These are phyloP conservation scores for Epichloe hybrida DNA, from an alignment of 2,329 filamentous ascomycete species.

Conservation along the genomic window DNA sequence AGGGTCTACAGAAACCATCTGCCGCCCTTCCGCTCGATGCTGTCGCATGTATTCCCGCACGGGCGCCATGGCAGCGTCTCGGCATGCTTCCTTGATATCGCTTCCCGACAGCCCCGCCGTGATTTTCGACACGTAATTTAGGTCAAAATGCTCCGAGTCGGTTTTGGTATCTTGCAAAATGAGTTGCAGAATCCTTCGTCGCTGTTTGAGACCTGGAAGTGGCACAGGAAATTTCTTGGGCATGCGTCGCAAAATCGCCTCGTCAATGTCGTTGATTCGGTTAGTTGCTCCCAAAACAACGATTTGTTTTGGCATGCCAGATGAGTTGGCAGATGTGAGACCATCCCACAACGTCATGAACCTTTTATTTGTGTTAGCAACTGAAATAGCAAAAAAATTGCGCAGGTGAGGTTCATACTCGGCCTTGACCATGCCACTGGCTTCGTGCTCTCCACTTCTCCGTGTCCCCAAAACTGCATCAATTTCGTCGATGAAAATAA, in stretches of 20 bases:
- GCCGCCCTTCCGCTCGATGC: slow-evolving; percentile 49
- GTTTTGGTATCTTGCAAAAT: slow-evolving; percentile 79
- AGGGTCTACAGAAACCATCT: slow-evolving; percentile 53
- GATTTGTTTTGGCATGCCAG: slow-evolving; percentile 70
- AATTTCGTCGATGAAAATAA: slow-evolving; percentile 98
- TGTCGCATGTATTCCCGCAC: slow-evolving; percentile 76
- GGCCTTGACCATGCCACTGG: slow-evolving; percentile 97
- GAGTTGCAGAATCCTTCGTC: slow-evolving; percentile 72
- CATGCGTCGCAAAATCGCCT: slow-evolving; percentile 94
- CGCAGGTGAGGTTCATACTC: slow-evolving; percentile 43
- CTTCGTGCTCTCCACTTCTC: slow-evolving; percentile 87
- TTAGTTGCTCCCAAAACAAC: slow-evolving; percentile 93
- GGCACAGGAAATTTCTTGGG: slow-evolving; percentile 94
- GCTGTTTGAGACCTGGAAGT: slow-evolving; percentile 66
- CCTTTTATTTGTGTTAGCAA: slow-evolving; percentile 24
- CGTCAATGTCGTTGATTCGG: slow-evolving; percentile 93
- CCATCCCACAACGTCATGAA: slow-evolving; percentile 99
- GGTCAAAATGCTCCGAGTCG: slow-evolving; percentile 60
- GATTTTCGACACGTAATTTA: slow-evolving; percentile 71
- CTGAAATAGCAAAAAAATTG: neutral
- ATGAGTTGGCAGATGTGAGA: slow-evolving; percentile 65
- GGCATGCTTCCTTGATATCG: slow-evolving; percentile 92
- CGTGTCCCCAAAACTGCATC: slow-evolving; percentile 87
- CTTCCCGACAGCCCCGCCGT: slow-evolving; percentile 90
- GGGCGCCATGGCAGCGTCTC: slow-evolving; percentile 91